A percentile compares a stretch with the other conserved stretches of the same genome.
These are phyloP conservation scores for Pseudocercospora eumusae DNA, from an alignment of 2,329 filamentous ascomycete genomes.

Conservation along the genomic window DNA sequence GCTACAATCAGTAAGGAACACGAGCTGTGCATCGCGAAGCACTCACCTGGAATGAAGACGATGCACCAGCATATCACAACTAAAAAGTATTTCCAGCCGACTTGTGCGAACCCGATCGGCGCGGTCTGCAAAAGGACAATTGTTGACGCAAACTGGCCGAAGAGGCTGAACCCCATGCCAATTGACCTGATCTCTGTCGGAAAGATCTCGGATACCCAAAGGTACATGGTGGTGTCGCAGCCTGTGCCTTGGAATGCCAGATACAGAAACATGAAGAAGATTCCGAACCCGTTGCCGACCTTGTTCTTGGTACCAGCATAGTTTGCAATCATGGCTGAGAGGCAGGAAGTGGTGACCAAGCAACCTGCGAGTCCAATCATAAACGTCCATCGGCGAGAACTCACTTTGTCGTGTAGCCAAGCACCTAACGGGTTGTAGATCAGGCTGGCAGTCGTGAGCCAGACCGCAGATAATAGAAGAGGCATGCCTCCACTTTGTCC, in stretches of 20 bases:
- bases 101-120: slow-evolving; percentile 21
- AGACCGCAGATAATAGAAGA: slow-evolving; percentile 8
- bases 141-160: slow-evolving; percentile 23
- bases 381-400: slow-evolving; percentile 12
- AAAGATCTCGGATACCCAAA: slow-evolving; percentile 17
- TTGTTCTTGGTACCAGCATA: slow-evolving; percentile 18
- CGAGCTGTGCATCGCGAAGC: not conserved
- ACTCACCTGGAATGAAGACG: not conserved
- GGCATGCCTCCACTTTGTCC: slow-evolving; percentile 11
- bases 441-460: slow-evolving; percentile 13
- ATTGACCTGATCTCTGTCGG: slow-evolving; percentile 25
- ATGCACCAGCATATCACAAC: slow-evolving; percentile 18
- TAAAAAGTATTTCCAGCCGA: slow-evolving; percentile 26
- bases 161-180: slow-evolving; percentile 19
- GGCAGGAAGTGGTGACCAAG: slow-evolving; percentile 15
- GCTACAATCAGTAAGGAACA: not conserved
- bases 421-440: slow-evolving; percentile 16
- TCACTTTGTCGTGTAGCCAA: not conserved
- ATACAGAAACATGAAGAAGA: slow-evolving; percentile 18
- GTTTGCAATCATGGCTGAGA: slow-evolving; percentile 19
- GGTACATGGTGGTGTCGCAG: slow-evolving; percentile 16
- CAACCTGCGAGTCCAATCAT: slow-evolving; percentile 13
- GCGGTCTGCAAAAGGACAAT: slow-evolving; percentile 24
- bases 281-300: slow-evolving; percentile 16
- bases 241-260: slow-evolving; percentile 14